Base-by-base conservation (phyloP, 495 filamentous ascomycete genomes). In the Tuber melanosporum region DNA sequence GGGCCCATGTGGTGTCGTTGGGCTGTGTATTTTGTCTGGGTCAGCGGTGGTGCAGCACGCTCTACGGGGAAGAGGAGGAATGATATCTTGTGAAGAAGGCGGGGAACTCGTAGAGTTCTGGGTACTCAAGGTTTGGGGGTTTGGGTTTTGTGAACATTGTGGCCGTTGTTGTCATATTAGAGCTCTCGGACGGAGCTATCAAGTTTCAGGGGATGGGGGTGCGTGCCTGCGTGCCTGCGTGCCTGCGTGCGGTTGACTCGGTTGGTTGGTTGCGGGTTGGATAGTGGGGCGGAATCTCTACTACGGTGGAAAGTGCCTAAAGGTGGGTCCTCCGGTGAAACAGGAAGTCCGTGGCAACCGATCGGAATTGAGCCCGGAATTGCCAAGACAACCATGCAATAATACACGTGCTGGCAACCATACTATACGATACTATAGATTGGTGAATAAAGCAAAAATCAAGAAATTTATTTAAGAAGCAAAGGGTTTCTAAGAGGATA, bases 1-100 rank as follows among this genome's bases (percentile, higher is more conserved):
- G 88, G 84, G 89, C 88, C 81, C 89, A 92, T 17, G 93, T 97
- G 44, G 87, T 86, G 79, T 86, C 87, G 87, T 94, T 94, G 70
- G 91, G 90, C 87, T 98, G 95, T 62, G 81, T 80, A 71, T n/a
- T 20, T 32, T 43, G 57, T 17, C 22, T 47, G 71, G 36, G 75
- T 82, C 72, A 82, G 80, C 74, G 45, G 45, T 71, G 36, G 20
- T 43, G 70, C 45, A 57, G 66, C 39, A n/a, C 42, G 66, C 41
- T n/a, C 52, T 49, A 45, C 22, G 20, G 36, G 14, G 26, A 42
- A 45, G 71, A 66, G 47, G 12, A 20, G 72, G 32, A n/a, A 71
- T 39, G 44, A 36, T 82, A 80, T 78, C 87, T 88, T 78, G 90
- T 91, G 89, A 90, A 93, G 90, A 93, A 92, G 77, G 91, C 89